phyloP scores from a whole-genome alignment of 768 basidiomycete species.

The Agrocybe pediades region DNA sequence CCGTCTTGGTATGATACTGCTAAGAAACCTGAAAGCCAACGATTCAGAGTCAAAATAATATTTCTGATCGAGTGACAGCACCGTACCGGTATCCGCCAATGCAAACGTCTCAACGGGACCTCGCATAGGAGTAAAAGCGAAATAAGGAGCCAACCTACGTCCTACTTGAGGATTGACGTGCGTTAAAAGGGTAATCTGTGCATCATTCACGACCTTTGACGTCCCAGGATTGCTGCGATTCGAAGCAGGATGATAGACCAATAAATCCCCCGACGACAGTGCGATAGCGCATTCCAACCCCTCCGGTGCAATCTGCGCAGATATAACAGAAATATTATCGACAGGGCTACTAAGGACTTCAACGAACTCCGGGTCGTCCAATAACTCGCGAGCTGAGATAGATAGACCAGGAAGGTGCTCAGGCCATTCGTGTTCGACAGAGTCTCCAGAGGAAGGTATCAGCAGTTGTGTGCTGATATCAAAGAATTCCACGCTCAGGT shows the following conservation, averaged over 20 bases:
- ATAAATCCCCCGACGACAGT: constrained; percentile 55
- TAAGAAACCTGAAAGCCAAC: constrained; percentile 62
- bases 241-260: constrained; percentile 47
- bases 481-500: constrained; percentile 69
- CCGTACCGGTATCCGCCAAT: constrained; percentile 72
- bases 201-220: constrained; percentile 31
- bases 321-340: constrained; percentile 34
- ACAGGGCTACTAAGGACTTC: constrained; percentile 22
- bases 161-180: constrained; percentile 43
- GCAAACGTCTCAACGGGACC: constrained; percentile 57
- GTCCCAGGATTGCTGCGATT: constrained; percentile 15
- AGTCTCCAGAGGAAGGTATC: constrained; percentile 33
- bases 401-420: constrained; percentile 60
- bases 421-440: constrained; percentile 64
- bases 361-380: constrained; percentile 44
- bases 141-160: constrained; percentile 59
- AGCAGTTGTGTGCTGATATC: constrained; percentile 76
- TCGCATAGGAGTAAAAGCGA: constrained; percentile 52
- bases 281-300: constrained; percentile 60
- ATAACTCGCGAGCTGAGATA: constrained; percentile 53
- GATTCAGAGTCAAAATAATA: constrained; percentile 1
- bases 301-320: constrained; percentile 52
- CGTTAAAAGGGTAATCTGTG: constrained; percentile 54
- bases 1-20: constrained; percentile 69
- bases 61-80: background rate